These are phyloP conservation scores for Cytidiella melzeri DNA, from an alignment of 768 basidiomycete species.

Conservation along the genomic window DNA sequence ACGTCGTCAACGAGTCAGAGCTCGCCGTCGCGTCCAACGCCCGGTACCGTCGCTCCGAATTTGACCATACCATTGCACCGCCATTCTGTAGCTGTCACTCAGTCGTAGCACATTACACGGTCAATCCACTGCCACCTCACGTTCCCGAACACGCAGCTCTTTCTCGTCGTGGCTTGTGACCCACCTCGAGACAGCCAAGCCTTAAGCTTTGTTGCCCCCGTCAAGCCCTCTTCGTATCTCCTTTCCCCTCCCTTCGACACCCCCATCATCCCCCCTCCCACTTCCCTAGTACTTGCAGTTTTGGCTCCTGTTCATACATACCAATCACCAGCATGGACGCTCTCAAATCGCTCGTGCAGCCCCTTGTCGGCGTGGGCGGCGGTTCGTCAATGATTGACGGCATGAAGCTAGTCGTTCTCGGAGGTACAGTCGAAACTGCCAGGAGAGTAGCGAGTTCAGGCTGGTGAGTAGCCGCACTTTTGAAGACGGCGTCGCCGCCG, in stretches of 20 bases:
- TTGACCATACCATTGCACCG: conserved; percentile 9
- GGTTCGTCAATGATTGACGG: conserved; percentile 81
- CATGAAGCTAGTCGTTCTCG: conserved; percentile 85
- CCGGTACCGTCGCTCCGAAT: conserved; percentile 9
- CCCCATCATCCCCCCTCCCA: conserved; percentile 18
- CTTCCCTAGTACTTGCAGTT: conserved; percentile 25
- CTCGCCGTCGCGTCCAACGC: conserved; percentile 15
- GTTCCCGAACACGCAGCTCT: conserved; percentile 12
- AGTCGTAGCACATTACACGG: background rate
- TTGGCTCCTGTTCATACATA: conserved; percentile 27
- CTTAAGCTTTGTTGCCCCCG: conserved; percentile 11
- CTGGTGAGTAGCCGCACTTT: conserved; percentile 44
- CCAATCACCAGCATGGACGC: conserved; percentile 55
- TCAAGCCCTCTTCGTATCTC: conserved; percentile 21
- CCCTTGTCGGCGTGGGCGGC: conserved; percentile 68
- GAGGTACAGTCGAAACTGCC: conserved; percentile 84
- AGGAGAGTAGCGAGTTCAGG: conserved; percentile 76
- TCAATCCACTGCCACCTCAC: conserved; percentile 3
- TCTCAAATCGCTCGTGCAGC: conserved; percentile 75
- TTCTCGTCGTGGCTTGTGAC: too few relatives aligned
- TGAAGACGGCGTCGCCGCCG: background rate
- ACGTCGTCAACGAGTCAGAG: conserved; percentile 8
- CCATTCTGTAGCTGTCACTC: conserved; percentile 5
- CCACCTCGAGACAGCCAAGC: background rate
- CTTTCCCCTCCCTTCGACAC: conserved; percentile 14